Evolutionary conservation across 2,329 filamentous ascomycete genomes (phyloP), one percentile per base, ranked within the genome.

Genomic region (Nemania abortiva): DNA sequence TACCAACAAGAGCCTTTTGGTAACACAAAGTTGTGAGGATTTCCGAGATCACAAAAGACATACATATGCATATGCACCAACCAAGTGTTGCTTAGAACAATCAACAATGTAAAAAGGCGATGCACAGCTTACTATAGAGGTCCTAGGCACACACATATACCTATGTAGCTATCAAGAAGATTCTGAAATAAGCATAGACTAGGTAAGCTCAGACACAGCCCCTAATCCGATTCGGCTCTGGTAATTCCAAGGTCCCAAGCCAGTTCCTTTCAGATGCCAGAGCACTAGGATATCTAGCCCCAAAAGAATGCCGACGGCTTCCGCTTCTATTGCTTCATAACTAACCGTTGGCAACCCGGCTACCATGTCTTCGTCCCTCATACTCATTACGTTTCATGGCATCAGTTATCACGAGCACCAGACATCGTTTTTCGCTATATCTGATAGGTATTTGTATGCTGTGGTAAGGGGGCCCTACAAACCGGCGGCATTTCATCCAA

Each of bases 51-150:
- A 42, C 39, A 42, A 42, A 42, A 9, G 18, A 2, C n/a, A 31
- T n/a, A 50, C 29, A 24, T 50, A 20, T 49, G 29, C n/a, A 47
- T 37, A 65, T 57, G 22, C 31, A 37, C 27, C 7, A 31, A 29
- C 27, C 6, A 29, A 29, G 37, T 56, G 20, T 39, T 56, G 56
- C 59, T 62, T 45, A 15, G 15, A 57, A 50, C 31, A 31, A 57
- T 57, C 24, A 13, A 24, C 22, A 29, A 55, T n/a, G 37, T 50
- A 31, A 45, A 57, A 27, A 52, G 31, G 57, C 57, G 24, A 66
- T 57, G 58, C 58, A 45, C 64, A 66, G 58, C 52, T 56, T 50
- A 52, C 42, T 27, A 66, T 66, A 56, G 52, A 58, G 64, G 64
- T 61, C 29, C 31, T 55, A 55, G 59, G 56, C 49, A 54, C 54